These are phyloP conservation scores for Phylloporus arenicola DNA, from an alignment of 768 basidiomycete species.

Conservation along the genomic window DNA sequence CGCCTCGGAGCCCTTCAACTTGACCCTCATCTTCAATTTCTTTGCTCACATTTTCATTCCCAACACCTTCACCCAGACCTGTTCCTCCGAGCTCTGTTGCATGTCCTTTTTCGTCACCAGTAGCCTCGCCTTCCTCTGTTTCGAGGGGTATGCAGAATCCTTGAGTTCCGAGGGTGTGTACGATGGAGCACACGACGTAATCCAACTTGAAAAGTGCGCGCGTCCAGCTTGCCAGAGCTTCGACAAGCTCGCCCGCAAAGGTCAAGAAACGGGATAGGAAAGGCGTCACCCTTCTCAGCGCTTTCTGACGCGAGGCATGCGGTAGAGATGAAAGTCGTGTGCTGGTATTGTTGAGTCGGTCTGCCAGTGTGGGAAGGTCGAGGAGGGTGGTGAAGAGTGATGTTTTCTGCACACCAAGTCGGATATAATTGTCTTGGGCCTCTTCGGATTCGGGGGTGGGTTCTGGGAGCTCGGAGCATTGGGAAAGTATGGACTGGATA, in stretches of 20 bases:
- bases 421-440: conserved; percentile 46
- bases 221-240: conserved; percentile 55
- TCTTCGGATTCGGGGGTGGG: conserved; percentile 23
- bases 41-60: conserved; percentile 83
- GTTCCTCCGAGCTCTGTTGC: conserved; percentile 61
- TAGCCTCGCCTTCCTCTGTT: conserved; percentile 48
- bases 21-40: conserved; percentile 96
- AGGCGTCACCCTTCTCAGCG: conserved; percentile 52
- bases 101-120: conserved; percentile 37
- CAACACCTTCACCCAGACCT: conserved; percentile 85
- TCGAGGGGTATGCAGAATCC: conserved; percentile 94
- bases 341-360: conserved; percentile 38
- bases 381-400: conserved; percentile 45
- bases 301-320: conserved; percentile 28
- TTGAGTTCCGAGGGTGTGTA: conserved; percentile 69
- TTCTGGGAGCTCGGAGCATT: conserved; percentile 26
- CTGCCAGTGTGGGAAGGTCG: conserved; percentile 40
- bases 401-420: conserved; percentile 40
- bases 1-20: conserved; percentile 84
- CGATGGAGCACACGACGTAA: conserved; percentile 68
- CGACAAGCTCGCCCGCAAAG: conserved; percentile 55
- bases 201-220: conserved; percentile 80
- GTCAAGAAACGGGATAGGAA: conserved; percentile 65
- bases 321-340: conserved; percentile 33
- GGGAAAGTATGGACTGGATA: conserved; percentile 54